Evolutionary conservation across 2,329 filamentous ascomycete genomes (phyloP), one percentile per base, ranked within the genome.

Genomic region (Ophiostoma populinum): DNA sequence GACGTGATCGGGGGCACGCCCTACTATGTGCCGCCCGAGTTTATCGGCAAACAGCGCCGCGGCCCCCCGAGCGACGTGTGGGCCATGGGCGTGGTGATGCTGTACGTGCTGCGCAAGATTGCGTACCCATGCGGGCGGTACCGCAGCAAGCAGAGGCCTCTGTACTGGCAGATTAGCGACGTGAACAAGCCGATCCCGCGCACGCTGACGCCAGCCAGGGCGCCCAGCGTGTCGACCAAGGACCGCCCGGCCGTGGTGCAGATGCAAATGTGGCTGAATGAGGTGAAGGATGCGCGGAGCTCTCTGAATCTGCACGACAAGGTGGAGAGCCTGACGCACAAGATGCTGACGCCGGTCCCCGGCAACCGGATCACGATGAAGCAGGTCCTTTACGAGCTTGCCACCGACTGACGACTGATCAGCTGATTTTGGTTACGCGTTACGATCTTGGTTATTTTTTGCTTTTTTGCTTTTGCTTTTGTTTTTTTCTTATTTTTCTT

Each of bases 1-100:
- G 6, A 7, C 11, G 21, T 7, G 6, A 11, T 22, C 7, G 68
- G 68, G 18, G 69, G 69, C 33, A 74, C 69, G 11, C 69, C 69
- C 10, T 73, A 70, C 51, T 74, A 74, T 46, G 59, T 74, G 15
- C 67, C 69, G 1, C 68, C 68, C 16, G 69, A 74, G 49, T 74
- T 70, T 47, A 68, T 73, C 40, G 64, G 62, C 10, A 53, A 57
- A 35, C 67, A 63, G 48, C 54, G 59, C 31, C 65, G 68, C 21
- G 68, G 68, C 4, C 50, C 62, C 4, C 54, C 66, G 2, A 68
- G 67, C 20, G 68, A 73, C 43, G 65, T 71, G 7, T 73, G 68
- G 67, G 68, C 67, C 0, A 52, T 73, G 20, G 68, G 68, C 30
- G 57, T 73, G 33, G 70, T 67, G 20, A 71, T 73, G 67, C 56